Conservation (phyloP, 2,329 filamentous ascomycete species). For the Trichoderma polysporum region DNA sequence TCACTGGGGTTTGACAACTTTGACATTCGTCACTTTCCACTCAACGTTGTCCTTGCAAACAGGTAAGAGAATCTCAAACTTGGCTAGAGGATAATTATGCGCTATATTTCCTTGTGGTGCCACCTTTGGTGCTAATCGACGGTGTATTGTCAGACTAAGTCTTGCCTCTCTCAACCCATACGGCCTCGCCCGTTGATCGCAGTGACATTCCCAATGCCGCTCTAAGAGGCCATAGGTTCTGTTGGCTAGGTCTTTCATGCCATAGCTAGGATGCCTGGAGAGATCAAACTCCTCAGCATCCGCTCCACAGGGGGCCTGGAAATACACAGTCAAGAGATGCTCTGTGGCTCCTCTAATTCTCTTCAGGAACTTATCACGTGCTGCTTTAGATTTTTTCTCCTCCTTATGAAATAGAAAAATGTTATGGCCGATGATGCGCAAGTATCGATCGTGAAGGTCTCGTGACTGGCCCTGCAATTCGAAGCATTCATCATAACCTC, state of each 20-base stretch:
- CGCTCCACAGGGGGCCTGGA: not conserved
- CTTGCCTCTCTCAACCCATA: not conserved
- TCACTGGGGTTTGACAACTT: not conserved
- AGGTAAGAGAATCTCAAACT: not conserved
- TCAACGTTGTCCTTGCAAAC: not conserved
- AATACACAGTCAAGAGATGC: not conserved
- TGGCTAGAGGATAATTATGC: not conserved
- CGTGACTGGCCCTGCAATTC: not conserved
- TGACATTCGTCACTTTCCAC: not conserved
- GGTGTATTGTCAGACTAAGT: not conserved
- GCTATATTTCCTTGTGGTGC: not conserved
- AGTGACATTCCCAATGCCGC: not conserved
- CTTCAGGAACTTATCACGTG: not conserved
- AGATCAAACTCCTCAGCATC: not conserved
- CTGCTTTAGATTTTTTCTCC: not conserved
- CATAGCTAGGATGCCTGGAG: not conserved
- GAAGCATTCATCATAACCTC: not conserved
- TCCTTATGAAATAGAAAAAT: not conserved
- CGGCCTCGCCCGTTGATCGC: not conserved
- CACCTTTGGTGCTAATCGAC: not conserved
- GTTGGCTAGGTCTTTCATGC: not conserved
- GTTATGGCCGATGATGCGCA: not conserved
- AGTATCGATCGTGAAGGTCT: not conserved
- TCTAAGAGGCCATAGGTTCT: not conserved
- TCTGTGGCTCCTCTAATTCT: not conserved